Evolutionary conservation across 2,329 filamentous ascomycete genomes (phyloP), one percentile per base, ranked within the genome.

Genomic region (Phyllosticta citriasiana): DNA sequence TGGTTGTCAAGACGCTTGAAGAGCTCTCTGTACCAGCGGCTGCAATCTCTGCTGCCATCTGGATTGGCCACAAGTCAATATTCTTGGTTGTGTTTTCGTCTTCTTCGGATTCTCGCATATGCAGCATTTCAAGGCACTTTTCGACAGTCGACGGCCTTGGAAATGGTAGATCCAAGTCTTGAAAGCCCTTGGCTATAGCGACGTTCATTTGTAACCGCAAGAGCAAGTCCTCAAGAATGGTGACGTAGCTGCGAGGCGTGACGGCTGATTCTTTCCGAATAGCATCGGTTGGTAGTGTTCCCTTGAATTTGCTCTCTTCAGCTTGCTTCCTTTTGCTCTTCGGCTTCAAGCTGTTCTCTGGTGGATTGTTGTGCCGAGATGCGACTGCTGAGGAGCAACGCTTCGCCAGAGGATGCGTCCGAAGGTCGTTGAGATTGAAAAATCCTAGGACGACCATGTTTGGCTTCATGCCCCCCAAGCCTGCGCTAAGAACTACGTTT

Each of bases 61-160:
- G 91, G 59, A 96, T 94, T 0, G 91, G 91, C 91, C 91, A 96
- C 4, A 96, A 76, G 68, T 96, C 91, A 64, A 96, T 89, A 68
- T 87, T 93, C 68, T 85, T 89, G 70, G 93, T 93, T 3, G 77
- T 78, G 59, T 86, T 84, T 50, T 84, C 78, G 0, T 79, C 72
- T 22, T 82, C 79, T 0, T 66, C 55, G 4, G 53, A 24, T 1
- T 67, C 64, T 8, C 62, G 60, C 0, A 73, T 63, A 7, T 69
- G 66, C 14, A 74, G 40, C 30, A 69, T 60, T 24, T 60, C 64
- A 2, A 74, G 61, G 1, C 68, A 57, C 30, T 65, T 67, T 54
- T 73, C 66, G 51, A 67, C 66, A 26, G 58, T 66, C 3, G 67
- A 69, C 1, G 71, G 73, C 57, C 69, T 72, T 6, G 71, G 65